Evolutionary conservation across 108 stramenopile species (phyloP).

Genomic region (Cyclotella atomus): DNA sequence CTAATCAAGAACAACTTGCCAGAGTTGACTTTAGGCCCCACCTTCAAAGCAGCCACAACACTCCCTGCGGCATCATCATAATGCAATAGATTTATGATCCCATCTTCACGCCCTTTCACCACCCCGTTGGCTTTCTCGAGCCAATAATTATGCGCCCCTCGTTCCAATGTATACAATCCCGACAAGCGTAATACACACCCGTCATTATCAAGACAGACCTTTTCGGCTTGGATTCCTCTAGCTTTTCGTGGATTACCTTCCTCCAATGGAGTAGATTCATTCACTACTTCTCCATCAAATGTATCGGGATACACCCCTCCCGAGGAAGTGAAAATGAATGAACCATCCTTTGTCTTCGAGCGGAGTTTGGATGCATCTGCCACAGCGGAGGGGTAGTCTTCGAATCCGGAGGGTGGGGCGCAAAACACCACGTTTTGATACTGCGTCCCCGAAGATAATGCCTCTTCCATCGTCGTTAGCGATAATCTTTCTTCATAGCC

Average conservation of each 20-base stretch:
- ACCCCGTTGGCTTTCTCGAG: constrained; percentile 57
- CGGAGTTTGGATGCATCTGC: constrained; percentile 48
- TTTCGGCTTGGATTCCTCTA: constrained; percentile 75
- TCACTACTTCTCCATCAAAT: constrained; percentile 58
- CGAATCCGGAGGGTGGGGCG: constrained; percentile 89
- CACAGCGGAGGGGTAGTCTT: constrained; percentile 78
- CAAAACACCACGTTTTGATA: constrained; percentile 88
- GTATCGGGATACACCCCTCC: constrained; percentile 76
- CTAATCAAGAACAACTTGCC: constrained; percentile 77
- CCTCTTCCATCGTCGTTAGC: constrained; percentile 59
- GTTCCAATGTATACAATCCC: constrained; percentile 78
- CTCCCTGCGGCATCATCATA: constrained; percentile 89
- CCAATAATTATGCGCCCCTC: constrained; percentile 92
- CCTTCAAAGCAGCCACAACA: constrained; percentile 66
- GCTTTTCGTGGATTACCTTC: constrained; percentile 60
- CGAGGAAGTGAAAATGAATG: constrained; percentile 85
- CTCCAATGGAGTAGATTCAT: constrained; percentile 61
- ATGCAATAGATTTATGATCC: constrained; percentile 86
- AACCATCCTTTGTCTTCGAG: constrained; percentile 64
- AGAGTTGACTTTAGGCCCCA: constrained; percentile 44
- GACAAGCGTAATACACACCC: constrained; percentile 77
- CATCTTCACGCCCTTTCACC: constrained; percentile 75
- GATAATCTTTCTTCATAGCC: constrained; percentile 36
- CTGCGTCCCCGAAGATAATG: constrained; percentile 7
- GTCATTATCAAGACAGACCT: constrained; percentile 47